phyloP scores from a whole-genome alignment of 805 yeast genomes.

The Saccharomycopsis fibuligera region DNA sequence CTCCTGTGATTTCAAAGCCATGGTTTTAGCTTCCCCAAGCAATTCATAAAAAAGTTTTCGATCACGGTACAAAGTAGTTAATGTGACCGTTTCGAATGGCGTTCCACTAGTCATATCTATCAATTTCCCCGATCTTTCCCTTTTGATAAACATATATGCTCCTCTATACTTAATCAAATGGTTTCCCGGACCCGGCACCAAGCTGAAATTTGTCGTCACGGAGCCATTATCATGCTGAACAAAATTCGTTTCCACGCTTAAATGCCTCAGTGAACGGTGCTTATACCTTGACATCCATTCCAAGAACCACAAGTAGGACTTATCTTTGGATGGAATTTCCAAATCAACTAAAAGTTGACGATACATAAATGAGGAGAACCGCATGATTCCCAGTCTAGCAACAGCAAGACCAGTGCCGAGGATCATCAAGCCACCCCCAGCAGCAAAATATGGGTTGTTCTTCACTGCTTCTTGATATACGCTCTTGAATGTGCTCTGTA shows the following conservation, averaged over 20 bases:
- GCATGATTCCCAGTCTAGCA: conserved; percentile 60
- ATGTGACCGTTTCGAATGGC: conserved; percentile 93
- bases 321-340: conserved; percentile 90
- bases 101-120: conserved; percentile 86
- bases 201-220: conserved; percentile 75
- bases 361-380: conserved; percentile 62
- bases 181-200: conserved; percentile 97
- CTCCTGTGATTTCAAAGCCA: conserved; percentile 77
- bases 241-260: conserved; percentile 83
- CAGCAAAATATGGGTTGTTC: conserved; percentile 92
- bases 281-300: conserved; percentile 93
- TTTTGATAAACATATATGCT: conserved; percentile 79
- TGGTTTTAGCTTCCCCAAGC: conserved; percentile 72
- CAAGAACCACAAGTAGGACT: conserved; percentile 88
- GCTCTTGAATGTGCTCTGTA: too few species aligned
- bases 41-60: conserved; percentile 61
- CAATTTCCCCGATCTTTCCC: conserved; percentile 86
- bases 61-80: conserved; percentile 85
- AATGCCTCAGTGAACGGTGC: conserved; percentile 68
- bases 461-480: conserved; percentile 52
- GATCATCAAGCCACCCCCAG: conserved; percentile 96
- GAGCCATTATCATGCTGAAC: conserved; percentile 91
- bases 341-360: conserved; percentile 84
- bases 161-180: conserved; percentile 82
- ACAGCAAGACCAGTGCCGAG: conserved; percentile 85